A percentile compares a stretch with the other conserved stretches of the same genome.
phyloP scores from a whole-genome alignment of 495 filamentous ascomycete species.

The Aspergillus conjunctus region DNA sequence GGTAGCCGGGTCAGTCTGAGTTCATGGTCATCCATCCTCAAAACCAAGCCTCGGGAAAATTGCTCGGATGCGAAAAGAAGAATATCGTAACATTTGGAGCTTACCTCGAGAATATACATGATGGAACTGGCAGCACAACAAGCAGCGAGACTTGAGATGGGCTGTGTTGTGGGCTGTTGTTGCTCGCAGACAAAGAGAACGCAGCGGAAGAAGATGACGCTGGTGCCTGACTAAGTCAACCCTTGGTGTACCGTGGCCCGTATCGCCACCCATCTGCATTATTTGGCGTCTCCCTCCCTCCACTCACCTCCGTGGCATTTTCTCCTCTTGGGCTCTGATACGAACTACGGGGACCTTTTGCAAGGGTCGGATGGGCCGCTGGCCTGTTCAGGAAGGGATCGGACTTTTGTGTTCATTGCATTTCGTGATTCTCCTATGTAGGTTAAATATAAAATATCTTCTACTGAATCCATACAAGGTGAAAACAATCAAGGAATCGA shows the following conservation, averaged over 20 bases:
- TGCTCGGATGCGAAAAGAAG: background rate
- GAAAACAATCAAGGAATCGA: slow-evolving; percentile 27
- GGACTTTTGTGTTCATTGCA: slow-evolving; percentile 25
- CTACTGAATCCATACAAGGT: slow-evolving; percentile 40
- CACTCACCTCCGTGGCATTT: background rate
- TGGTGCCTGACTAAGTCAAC: slow-evolving; percentile 2
- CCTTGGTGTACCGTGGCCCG: background rate
- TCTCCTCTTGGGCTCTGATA: background rate
- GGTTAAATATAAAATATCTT: slow-evolving; percentile 17
- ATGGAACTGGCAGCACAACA: slow-evolving; percentile 30
- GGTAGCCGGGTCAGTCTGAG: slow-evolving; percentile 13
- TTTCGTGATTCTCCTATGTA: slow-evolving; percentile 32
- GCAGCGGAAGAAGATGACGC: background rate
- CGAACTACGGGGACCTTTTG: background rate
- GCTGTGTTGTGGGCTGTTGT: slow-evolving; percentile 34
- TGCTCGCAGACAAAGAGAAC: background rate
- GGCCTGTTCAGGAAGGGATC: background rate
- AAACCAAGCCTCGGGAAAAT: background rate
- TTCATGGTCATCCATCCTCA: background rate
- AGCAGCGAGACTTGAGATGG: slow-evolving; percentile 26
- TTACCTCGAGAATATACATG: slow-evolving; percentile 52
- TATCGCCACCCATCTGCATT: background rate
- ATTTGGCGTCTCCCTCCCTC: background rate
- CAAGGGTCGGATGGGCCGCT: background rate
- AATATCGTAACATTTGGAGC: slow-evolving; percentile 7